Conservation (phyloP, 164 flowering plant species). For the Magnolia kwangsiensis region DNA sequence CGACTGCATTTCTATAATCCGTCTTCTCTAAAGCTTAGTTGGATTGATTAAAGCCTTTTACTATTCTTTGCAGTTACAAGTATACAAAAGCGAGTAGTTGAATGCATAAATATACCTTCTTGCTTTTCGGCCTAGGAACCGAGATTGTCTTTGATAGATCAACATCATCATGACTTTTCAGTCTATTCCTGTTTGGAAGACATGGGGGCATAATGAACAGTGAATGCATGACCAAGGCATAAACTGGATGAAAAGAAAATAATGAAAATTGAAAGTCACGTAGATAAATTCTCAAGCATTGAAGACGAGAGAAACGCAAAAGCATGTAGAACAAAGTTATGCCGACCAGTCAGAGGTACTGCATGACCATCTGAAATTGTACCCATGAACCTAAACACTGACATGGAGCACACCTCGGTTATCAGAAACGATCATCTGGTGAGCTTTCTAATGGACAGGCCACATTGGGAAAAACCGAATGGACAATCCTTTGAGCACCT, state of each 20-base stretch:
- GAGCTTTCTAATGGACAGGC: neutral
- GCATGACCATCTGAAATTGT: neutral
- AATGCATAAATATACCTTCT: conserved; percentile 34
- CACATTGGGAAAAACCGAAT: too few relatives aligned
- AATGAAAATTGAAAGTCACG: neutral
- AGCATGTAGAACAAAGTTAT: neutral
- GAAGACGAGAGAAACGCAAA: neutral
- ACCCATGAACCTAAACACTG: neutral
- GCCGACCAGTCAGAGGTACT: neutral
- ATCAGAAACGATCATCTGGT: neutral
- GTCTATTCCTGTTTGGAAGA: conserved; percentile 10
- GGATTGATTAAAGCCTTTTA: too few relatives aligned
- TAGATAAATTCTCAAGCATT: too few relatives aligned
- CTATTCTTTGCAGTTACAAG: too few relatives aligned
- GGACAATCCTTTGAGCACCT: neutral
- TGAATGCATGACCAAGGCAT: conserved; percentile 2
- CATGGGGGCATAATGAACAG: conserved; percentile 1
- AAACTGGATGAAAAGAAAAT: neutral
- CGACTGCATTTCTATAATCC: too few relatives aligned
- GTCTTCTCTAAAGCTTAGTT: too few relatives aligned
- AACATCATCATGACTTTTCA: conserved; percentile 5
- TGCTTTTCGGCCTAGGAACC: conserved; percentile 22
- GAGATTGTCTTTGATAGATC: conserved; percentile 22
- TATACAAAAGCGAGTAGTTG: too few relatives aligned
- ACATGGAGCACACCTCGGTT: neutral